Evolutionary conservation across 805 yeast genomes (phyloP), one percentile per base, ranked within the genome.

Genomic region (Zygosaccharomyces pseudorouxii): DNA sequence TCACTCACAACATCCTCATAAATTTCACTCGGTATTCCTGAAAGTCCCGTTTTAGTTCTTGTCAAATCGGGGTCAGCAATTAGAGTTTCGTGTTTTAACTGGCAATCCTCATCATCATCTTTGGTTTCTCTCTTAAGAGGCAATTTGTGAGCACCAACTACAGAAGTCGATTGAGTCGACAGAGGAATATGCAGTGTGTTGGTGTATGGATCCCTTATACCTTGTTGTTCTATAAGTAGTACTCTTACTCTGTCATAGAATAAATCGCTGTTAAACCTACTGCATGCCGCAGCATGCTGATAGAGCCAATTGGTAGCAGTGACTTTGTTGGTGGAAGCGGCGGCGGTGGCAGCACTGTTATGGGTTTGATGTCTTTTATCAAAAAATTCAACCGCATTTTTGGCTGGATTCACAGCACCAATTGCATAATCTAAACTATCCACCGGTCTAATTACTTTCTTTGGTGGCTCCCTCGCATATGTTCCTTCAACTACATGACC

Each of bases 291-390:
- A 0, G 96, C 93, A 56, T 88, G 89, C 58, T 87, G 90, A 56
- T 77, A 80, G 69, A 89, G 77, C 96, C 97, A 89, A 31, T 84
- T 80, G 28, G 84, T 83, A 55, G 88, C 88, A 29, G 79, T 76
- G 40, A 80, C 59, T 38, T 58, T 65, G 23, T 53, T 60, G 2
- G 60, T 57, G 10, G 60, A 45, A 20, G 55, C 45, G 48, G 72
- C 72, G 45, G 69, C 66, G 3, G 72, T 66, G 23, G 70, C 57
- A 1, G 76, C 75, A 35, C 37, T 42, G 44, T 33, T 36, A 29
- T 40, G 57, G 27, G 38, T 42, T 22, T 35, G 52, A 38, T 56
- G 55, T 47, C 63, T 59, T 45, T 69, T 71, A 38, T 68, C 68
- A 46, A 70, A 72, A 48, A 61, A 73, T 62, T 59, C 78, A 5